These are phyloP conservation scores for Zasmidium cellare DNA, from an alignment of 2,329 filamentous ascomycete species.

Conservation along the genomic window DNA sequence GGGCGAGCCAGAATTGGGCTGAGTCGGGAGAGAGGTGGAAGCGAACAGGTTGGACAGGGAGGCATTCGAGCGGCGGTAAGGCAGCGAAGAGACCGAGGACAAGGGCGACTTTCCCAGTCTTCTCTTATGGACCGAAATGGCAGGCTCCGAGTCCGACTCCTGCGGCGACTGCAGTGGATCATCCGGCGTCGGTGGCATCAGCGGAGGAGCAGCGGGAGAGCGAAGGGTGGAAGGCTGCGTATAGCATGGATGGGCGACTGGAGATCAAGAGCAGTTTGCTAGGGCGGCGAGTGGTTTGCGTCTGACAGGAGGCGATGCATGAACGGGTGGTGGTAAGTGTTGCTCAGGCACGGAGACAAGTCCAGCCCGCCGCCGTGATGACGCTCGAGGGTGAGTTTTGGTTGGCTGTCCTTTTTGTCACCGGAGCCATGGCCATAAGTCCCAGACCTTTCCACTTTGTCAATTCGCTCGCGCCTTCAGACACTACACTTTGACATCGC, in stretches of 20 bases:
- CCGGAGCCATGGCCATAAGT: background rate
- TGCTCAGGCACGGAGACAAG: background rate
- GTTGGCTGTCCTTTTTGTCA: background rate
- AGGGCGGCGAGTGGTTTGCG: background rate
- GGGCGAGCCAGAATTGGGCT: slow-evolving; percentile 31
- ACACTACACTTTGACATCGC: no score
- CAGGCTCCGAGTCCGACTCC: slow-evolving; percentile 66
- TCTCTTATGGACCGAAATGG: slow-evolving; percentile 62
- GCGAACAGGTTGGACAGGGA: slow-evolving; percentile 56
- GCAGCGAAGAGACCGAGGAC: slow-evolving; percentile 58
- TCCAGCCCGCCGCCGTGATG: background rate
- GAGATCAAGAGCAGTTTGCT: background rate
- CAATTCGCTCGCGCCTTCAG: no score
- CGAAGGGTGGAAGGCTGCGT: slow-evolving; percentile 2
- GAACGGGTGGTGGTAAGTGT: background rate
- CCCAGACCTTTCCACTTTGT: background rate
- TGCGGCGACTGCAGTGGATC: slow-evolving; percentile 67
- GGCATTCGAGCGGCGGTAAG: slow-evolving; percentile 54
- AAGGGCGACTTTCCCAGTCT: slow-evolving; percentile 53
- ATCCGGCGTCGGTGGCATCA: slow-evolving; percentile 68
- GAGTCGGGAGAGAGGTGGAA: slow-evolving; percentile 47
- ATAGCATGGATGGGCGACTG: slow-evolving; percentile 13
- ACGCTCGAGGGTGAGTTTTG: background rate
- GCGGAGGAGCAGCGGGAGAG: slow-evolving; percentile 20
- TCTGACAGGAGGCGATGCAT: background rate